Base-by-base conservation (phyloP, 2,329 filamentous ascomycete species). In the Dothideomycetes sp. region DNA sequence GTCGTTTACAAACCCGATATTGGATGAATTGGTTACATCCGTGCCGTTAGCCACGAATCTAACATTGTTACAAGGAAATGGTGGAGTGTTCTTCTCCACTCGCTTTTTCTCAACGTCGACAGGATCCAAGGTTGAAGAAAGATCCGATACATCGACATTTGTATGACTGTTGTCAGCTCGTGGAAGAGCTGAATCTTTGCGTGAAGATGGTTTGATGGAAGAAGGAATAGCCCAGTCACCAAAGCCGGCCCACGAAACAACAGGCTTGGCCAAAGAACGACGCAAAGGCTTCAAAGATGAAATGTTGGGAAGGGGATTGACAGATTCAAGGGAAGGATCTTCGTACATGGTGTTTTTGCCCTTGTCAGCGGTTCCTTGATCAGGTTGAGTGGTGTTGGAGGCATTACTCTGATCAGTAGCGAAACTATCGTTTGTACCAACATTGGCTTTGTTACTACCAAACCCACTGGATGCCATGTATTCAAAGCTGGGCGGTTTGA, bases 271-370 rank as follows among this genome's bases (percentile, higher is more conserved):
- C 7, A 27, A 27, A 27, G 22, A 27, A 27, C n/a, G n/a, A n/a
- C n/a, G n/a, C n/a, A n/a, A n/a, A n/a, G n/a, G n/a, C n/a, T n/a
- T n/a, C n/a, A n/a, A n/a, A n/a, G n/a, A n/a, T n/a, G n/a, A n/a
- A n/a, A n/a, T n/a, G n/a, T n/a, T n/a, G n/a, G n/a, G n/a, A n/a
- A n/a, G n/a, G n/a, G n/a, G n/a, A n/a, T n/a, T n/a, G n/a, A n/a
- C n/a, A n/a, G n/a, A n/a, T n/a, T 42, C 36, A 34, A 37, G 36
- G 35, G 30, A 18, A 24, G 22, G 22, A 7, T 7, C 7, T 7
- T 31, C 42, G 40, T 45, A 42, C 36, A 36, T 41, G 18, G 38
- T 33, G 35, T 34, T 37, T 24, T 41, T 39, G 24, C 38, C 39
- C 31, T 42, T 34, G 4, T 38, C 40, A 18, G 38, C 19, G n/a